Conservation (phyloP, 164 flowering plant genomes). For the Warburgia ugandensis region DNA sequence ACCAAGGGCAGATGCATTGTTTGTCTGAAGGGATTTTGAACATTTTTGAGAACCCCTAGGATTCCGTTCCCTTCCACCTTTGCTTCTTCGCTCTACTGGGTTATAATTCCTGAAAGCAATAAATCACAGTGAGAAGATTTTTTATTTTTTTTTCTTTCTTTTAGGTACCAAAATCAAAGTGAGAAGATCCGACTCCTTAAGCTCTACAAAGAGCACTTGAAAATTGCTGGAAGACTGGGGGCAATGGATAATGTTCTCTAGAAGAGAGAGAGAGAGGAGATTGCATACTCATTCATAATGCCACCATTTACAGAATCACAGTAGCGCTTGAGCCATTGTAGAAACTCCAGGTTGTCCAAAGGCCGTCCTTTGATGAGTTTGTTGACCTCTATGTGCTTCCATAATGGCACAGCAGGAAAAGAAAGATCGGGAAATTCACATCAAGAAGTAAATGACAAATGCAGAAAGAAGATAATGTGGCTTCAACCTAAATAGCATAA, state of each 20-base stretch:
- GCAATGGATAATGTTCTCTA: too few relatives aligned
- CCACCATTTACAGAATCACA: constrained; percentile 93
- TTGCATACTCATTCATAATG: constrained; percentile 74
- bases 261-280: neutral
- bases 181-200: too few relatives aligned
- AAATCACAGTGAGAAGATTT: too few relatives aligned
- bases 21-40: constrained; percentile 61
- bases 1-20: constrained; percentile 29
- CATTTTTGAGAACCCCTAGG: constrained; percentile 36
- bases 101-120: constrained; percentile 55
- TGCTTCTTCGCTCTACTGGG: constrained; percentile 77
- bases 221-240: too few relatives aligned
- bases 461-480: too few relatives aligned
- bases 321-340: constrained; percentile 93
- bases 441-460: too few relatives aligned
- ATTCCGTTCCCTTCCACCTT: constrained; percentile 55
- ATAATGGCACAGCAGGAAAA: constrained; percentile 1
- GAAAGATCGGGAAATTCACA: neutral
- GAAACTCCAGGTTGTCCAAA: constrained; percentile 87
- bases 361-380: constrained; percentile 87
- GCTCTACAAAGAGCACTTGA: too few relatives aligned
- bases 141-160: too few relatives aligned
- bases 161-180: too few relatives aligned
- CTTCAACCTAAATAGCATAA: too few relatives aligned
- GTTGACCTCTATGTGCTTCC: constrained; percentile 86